Conservation (phyloP, 305 asterid genomes). For the Solanum hybrid region DNA sequence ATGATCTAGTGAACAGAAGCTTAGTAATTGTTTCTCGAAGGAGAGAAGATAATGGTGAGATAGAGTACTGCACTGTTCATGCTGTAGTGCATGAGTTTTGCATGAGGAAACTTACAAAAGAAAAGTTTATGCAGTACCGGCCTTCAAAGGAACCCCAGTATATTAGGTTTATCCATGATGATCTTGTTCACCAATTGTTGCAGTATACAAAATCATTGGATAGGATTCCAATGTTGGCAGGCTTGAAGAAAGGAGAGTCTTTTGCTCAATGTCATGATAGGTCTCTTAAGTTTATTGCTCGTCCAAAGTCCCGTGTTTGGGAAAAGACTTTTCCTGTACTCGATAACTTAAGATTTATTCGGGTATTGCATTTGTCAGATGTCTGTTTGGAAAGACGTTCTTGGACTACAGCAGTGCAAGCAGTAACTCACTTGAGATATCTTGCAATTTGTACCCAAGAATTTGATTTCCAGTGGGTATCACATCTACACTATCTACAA, state of each 20-base stretch:
- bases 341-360: neutral
- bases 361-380: slow-evolving; percentile 4
- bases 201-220: neutral
- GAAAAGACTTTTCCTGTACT: neutral
- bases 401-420: neutral
- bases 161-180: neutral
- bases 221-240: neutral
- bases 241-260: neutral
- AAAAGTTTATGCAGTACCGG: neutral
- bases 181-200: neutral
- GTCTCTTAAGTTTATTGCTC: neutral
- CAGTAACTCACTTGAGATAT: slow-evolving; percentile 2
- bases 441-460: neutral
- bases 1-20: too few relatives aligned
- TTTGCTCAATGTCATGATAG: neutral
- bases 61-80: too few relatives aligned
- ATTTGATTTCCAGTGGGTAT: neutral
- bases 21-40: too few relatives aligned
- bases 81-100: too few relatives aligned
- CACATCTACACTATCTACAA: slow-evolving; percentile 9
- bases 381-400: neutral
- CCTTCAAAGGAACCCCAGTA: neutral
- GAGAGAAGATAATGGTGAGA: too few relatives aligned
- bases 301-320: neutral
- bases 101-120: neutral